phyloP scores from a whole-genome alignment of 1,284 basidiomycete species.

The Pyrrhoderma noxium region DNA sequence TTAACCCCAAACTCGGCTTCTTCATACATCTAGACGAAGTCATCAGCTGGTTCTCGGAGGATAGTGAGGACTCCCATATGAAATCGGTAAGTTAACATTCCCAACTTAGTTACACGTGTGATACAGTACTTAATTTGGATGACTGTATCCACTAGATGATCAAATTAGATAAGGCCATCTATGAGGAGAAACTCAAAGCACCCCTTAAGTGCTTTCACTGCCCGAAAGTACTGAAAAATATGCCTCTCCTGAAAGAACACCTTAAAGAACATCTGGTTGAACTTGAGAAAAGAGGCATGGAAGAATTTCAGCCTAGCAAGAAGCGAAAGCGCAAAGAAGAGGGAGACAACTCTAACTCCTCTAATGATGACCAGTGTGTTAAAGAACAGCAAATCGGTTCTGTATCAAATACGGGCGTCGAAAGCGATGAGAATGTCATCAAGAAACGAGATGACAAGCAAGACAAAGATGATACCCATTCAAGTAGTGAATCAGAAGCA shows the following conservation, averaged over 20 bases:
- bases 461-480: too few relatives aligned
- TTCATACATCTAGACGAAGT: slow-evolving; percentile 78
- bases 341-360: too few relatives aligned
- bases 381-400: too few relatives aligned
- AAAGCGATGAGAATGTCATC: too few relatives aligned
- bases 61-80: slow-evolving; percentile 44
- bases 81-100: slow-evolving; percentile 34
- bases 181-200: slow-evolving; percentile 63
- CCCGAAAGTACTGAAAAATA: slow-evolving; percentile 52
- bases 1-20: slow-evolving; percentile 82
- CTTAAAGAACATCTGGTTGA: slow-evolving; percentile 48
- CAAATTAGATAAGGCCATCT: slow-evolving; percentile 41
- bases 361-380: too few relatives aligned
- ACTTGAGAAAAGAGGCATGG: not conserved
- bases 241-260: slow-evolving; percentile 73
- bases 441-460: too few relatives aligned
- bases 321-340: not conserved
- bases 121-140: not conserved
- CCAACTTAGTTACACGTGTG: not conserved
- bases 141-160: slow-evolving; percentile 47
- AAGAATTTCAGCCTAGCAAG: not conserved
- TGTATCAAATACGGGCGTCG: too few relatives aligned
- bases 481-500: not conserved
- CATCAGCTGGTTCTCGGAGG: slow-evolving; percentile 58
- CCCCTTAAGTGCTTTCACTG: slow-evolving; percentile 67